Percentiles rank a stretch among this genome's conserved stretches.
phyloP scores from a whole-genome alignment of 805 yeast genomes.

The Scheffersomyces coipomensis region DNA sequence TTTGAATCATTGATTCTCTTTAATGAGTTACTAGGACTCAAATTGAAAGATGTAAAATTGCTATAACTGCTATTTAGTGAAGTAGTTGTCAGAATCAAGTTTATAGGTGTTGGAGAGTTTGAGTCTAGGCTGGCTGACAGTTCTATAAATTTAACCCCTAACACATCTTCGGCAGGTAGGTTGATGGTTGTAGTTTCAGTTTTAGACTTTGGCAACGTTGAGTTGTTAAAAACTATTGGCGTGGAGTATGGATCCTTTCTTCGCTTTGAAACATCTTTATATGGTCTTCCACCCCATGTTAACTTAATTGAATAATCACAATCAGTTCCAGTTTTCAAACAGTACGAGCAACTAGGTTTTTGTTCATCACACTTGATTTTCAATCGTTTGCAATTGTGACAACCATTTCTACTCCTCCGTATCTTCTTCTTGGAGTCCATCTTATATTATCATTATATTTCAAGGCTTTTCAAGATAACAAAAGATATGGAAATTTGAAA shows the following conservation, averaged over 20 bases:
- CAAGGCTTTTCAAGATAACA: no score
- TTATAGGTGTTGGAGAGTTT: background rate
- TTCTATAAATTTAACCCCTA: background rate
- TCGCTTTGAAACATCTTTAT: slow-evolving; percentile 27
- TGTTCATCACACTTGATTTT: slow-evolving; percentile 70
- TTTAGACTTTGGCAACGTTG: background rate
- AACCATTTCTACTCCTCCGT: slow-evolving; percentile 55
- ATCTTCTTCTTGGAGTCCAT: slow-evolving; percentile 9
- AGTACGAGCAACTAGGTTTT: slow-evolving; percentile 61
- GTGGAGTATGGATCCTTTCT: background rate
- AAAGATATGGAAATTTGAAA: no score
- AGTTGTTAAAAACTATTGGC: background rate
- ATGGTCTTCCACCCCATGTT: slow-evolving; percentile 77
- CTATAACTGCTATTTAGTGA: background rate
- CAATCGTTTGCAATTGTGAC: slow-evolving; percentile 58
- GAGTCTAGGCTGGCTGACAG: background rate
- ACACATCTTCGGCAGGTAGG: background rate
- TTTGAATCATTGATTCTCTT: background rate
- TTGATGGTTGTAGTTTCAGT: no score
- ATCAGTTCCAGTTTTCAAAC: slow-evolving; percentile 41
- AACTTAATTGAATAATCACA: slow-evolving; percentile 68
- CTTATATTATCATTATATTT: no score
- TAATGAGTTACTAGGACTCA: background rate
- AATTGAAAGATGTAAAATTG: background rate
- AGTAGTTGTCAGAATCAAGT: background rate